Evolutionary conservation across 495 filamentous ascomycete genomes (phyloP), one percentile per base, ranked within the genome.

Genomic region (Hyaloscypha bicolor): DNA sequence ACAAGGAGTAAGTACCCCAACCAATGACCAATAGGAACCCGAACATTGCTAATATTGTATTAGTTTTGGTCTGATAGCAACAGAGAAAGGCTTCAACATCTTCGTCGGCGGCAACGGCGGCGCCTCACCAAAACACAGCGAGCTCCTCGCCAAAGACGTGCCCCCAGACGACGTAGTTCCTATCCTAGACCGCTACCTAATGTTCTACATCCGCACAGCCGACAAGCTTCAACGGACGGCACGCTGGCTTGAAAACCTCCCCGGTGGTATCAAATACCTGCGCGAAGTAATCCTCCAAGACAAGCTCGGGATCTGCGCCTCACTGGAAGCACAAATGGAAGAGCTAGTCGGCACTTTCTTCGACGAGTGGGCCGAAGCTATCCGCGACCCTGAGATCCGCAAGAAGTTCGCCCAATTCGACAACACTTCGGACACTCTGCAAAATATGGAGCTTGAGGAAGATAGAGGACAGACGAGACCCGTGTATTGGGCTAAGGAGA

Each of bases 201-300:
- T 93, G 81, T 96, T 98, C 83, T 97, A 98, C 79, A 97, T 98
- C 75, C 91, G 93, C 67, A 97, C 94, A 0, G 94, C 94, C 52
- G 94, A 98, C 81, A 96, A 93, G 74, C 88, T 98, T 2, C 94
- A 97, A 76, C 88, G 94, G 53, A 98, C 94, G 31, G 94, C 94
- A 3, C 85, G 94, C 35, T 98, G 94, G 94, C 82, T 98, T 51
- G 94, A 98, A 72, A 86, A 85, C 64, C 82, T 97, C 0, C 94
- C 94, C 0, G 93, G 93, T 35, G 94, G 94, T 9, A 90, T 98
- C 77, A 82, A 84, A 32, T 97, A 97, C 74, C 86, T 98, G 3
- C 84, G 86, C 45, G 87, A 91, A 67, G 94, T 98, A 1, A 85
- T 98, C 33, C 81, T 98, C 19, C 87, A 96, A 31, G 94, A 98